Base-by-base conservation (phyloP, 2,329 filamentous ascomycete species). In the Monosporascus cannonballus region DNA sequence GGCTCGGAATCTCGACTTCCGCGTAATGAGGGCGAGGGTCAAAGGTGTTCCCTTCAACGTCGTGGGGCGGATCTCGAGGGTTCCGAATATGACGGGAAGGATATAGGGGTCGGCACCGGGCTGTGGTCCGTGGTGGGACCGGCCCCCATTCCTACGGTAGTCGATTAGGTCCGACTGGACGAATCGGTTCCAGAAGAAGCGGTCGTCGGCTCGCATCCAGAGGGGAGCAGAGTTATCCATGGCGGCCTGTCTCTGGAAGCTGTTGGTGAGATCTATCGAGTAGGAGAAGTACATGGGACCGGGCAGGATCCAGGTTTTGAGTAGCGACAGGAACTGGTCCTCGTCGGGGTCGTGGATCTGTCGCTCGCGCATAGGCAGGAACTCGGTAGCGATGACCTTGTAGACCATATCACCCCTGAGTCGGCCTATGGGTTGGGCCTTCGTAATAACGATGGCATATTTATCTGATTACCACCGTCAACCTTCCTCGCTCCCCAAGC, bases 101-200 rank as follows among this genome's bases (percentile, higher is more conserved):
- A 99, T 96, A 68, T 89, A 99, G 2, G 94, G 90, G 69, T 99
- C 94, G 38, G 86, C 84, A 11, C 80, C 87, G 4, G 87, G 79
- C 64, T 96, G 90, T 25, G 86, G 78, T 0, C 85, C 86, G 24
- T 78, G 77, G 51, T 87, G 81, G 51, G 83, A 80, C 56, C 87
- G 75, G 41, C 79, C 80, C 45, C 83, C 83, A 37, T 65, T 71
- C 39, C 77, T 82, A 56, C 93, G 85, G 68, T 96, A 96, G 68
- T 96, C 85, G 64, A 97, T 96, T 54, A 99, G 73, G 65, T 96
- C 91, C 7, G 89, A 87, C 69, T 93, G 90, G 48, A 97, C 81
- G 70, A 96, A 95, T 58, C 87, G 86, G 73, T 99, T 99, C 90
- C 93, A 99, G 77, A 96, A 99, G 78, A 99, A 99, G 59, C 94